Conservation (phyloP, 2,329 filamentous ascomycete species). For the Myriosclerotinia curreyana region DNA sequence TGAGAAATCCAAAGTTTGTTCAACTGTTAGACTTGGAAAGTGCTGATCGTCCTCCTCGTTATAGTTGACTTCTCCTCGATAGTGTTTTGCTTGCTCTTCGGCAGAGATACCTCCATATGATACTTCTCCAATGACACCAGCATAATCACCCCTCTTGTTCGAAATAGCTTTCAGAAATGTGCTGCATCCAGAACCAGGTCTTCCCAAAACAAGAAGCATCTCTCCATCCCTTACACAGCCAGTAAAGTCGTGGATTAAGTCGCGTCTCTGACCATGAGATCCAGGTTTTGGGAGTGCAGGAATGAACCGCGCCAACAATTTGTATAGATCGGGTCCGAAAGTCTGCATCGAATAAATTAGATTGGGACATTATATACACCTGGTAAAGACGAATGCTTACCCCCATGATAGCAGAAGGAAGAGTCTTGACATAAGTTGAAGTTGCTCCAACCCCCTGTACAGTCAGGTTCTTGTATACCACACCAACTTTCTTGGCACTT, state of each 20-base stretch:
- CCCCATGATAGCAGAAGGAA: conserved; percentile 70
- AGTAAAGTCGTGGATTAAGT: conserved; percentile 63
- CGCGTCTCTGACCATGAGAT: conserved; percentile 34
- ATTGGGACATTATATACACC: neutral
- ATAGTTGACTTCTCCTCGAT: conserved; percentile 71
- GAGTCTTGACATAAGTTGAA: conserved; percentile 65
- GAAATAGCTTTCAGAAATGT: conserved; percentile 75
- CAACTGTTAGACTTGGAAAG: conserved; percentile 70
- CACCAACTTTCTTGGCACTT: conserved; percentile 73
- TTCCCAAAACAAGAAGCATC: conserved; percentile 70
- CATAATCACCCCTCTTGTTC: conserved; percentile 65
- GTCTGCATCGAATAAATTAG: conserved; percentile 44
- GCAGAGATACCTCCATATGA: conserved; percentile 70
- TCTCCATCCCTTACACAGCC: conserved; percentile 66
- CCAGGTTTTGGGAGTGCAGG: conserved; percentile 32
- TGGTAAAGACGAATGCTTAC: conserved; percentile 26
- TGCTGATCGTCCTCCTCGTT: conserved; percentile 76
- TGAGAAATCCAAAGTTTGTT: conserved; percentile 74
- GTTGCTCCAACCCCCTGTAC: conserved; percentile 69
- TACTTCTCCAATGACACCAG: conserved; percentile 65
- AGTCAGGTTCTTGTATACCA: conserved; percentile 72
- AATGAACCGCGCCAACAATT: conserved; percentile 47
- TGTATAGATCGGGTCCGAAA: conserved; percentile 77
- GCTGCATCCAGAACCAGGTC: conserved; percentile 71
- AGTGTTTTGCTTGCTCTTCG: conserved; percentile 63